Evolutionary conservation across 805 yeast genomes (phyloP), one percentile per base, ranked within the genome.

Genomic region (Tetrapisispora phaffii): DNA sequence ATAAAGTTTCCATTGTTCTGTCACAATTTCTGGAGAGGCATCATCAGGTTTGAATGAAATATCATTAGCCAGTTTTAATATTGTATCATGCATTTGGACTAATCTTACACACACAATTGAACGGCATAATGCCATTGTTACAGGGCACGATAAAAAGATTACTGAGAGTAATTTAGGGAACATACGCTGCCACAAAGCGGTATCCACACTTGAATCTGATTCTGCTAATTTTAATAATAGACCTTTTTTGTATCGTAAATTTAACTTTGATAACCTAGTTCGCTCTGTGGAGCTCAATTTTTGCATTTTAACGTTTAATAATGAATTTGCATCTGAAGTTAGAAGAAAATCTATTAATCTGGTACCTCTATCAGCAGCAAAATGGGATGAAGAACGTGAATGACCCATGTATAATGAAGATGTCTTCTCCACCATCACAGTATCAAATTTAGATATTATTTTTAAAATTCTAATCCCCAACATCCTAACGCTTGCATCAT

Each of bases 141-240:
- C 81, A 0, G 98, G 97, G 56, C 95, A 88, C 40, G 73, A 74
- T 48, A 79, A 85, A 49, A 85, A 87, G 47, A 93, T 78, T 1
- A 78, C 70, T 29, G 75, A 79, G 35, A 93, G 65, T 2, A 93
- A 67, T 32, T 74, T 75, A 1, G 97, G 97, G 55, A 85, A 88
- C 1, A 82, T 75, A 49, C 95, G 75, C 55, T 90, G 82, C 98
- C 98, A 93, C n/a, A 93, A 68, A 0, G 97, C 95, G 1, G 95
- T 80, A 65, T 93, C 98, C 9, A 93, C 89, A 1, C 97, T 97
- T 57, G 89, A 85, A 47, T 84, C 95, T 1, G 95, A 84, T 52
- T 86, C 96, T 0, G 96, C 96, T 7, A 93, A 67, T 41, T 79
- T 74, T 0, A 84, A 69, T n/a, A 94, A 64, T 2, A 86, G 73